Base-by-base conservation (phyloP, 441 rosid species). In the Brassica hybrid region DNA sequence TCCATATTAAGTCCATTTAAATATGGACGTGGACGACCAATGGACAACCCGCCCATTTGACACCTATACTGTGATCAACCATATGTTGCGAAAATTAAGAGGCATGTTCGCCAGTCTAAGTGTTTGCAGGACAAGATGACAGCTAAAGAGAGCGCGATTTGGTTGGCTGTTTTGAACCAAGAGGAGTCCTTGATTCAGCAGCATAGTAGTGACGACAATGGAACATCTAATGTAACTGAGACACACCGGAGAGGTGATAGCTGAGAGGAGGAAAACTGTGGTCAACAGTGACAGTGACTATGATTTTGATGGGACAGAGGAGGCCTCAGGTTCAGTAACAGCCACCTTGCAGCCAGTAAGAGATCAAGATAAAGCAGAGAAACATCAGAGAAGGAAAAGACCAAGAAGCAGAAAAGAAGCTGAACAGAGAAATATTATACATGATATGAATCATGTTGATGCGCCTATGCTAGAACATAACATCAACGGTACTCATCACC, bases 101-200 rank as follows among this genome's bases (percentile, higher is more conserved):
- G 87, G 81, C 98, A 92, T 77, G 87, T 93, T 10, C 95, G 97
- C 14, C 94, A 91, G 79, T 96, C 99, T n/a, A 96, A 96, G 75
- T 96, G 98, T 87, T 88, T 96, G 67, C 99, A 96, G 84, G 99
- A 96, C 83, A 96, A 96, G 90, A 96, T 96, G 98, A 94, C 99
- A 0, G 99, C 98, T 66, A 96, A 94, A 85, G 99, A 96, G 30
- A 25, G 30, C 30, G 30, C 30, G 30, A 25, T 25, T 81, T 96
- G 99, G 99, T 83, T 94, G 82, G 92, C 92, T 25, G 99, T 96
- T 69, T 80, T 96, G 88, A 25, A 25, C 30, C 4, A 25, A 3
- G 30, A 25, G 30, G 98, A 93, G 76, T 88, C 96, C 16, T 79
- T 82, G 11, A 82, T 92, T 76, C 88, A 54, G 76, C 97, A 92